Conservation (phyloP, 1,284 basidiomycete genomes). For the Microbotryum intermedium region DNA sequence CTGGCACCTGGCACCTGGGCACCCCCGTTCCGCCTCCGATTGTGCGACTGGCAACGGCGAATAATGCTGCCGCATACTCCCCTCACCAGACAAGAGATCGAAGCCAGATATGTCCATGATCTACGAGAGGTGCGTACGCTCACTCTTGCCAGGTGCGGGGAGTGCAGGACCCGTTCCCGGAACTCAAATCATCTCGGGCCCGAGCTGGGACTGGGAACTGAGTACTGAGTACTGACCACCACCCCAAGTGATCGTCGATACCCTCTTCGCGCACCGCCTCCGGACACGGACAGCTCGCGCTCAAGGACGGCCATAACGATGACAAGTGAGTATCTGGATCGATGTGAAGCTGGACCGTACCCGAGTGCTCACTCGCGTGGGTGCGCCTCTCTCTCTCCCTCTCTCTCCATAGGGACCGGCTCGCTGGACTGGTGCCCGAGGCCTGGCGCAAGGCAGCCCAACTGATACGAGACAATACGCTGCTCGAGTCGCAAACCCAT, state of each 20-base stretch:
- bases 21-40: not conserved
- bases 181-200: not conserved
- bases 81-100: slow-evolving; percentile 19
- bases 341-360: not conserved
- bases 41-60: not conserved
- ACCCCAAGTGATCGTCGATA: not conserved
- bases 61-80: not conserved
- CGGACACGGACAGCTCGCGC: not conserved
- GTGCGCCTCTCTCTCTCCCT: not conserved
- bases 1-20: not conserved
- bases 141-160: not conserved
- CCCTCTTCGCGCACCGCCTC: not conserved
- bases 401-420: not conserved
- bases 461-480: not conserved
- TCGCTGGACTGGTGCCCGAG: slow-evolving; percentile 3
- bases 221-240: slow-evolving; percentile 2
- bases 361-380: not conserved
- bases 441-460: slow-evolving; percentile 14
- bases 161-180: not conserved
- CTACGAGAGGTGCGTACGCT: slow-evolving; percentile 15
- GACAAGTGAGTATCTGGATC: not conserved
- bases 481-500: slow-evolving; percentile 18
- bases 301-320: not conserved
- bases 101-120: slow-evolving; percentile 16
- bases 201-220: not conserved